phyloP scores from a whole-genome alignment of 2,329 filamentous ascomycete species.

The Clathrospora elynae region DNA sequence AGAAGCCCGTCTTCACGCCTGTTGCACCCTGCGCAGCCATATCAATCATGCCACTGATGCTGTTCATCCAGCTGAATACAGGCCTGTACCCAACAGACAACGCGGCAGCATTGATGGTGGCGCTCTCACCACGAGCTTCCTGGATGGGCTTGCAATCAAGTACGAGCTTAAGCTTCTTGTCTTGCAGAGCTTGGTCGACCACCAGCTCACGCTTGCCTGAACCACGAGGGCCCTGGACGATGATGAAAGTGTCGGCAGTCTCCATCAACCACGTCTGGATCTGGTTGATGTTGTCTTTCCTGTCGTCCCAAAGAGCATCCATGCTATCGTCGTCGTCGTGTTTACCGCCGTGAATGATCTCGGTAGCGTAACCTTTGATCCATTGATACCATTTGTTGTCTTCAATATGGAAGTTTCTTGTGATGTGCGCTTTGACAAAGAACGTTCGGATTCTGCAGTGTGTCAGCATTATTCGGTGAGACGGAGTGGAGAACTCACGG shows the following conservation, averaged over 20 bases:
- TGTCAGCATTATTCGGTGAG: constrained; percentile 5
- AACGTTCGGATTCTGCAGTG: constrained; percentile 73
- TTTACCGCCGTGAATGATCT: constrained; percentile 65
- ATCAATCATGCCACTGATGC: constrained; percentile 87
- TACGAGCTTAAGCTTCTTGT: constrained; percentile 76
- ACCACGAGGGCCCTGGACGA: constrained; percentile 88
- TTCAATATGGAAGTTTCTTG: constrained; percentile 73
- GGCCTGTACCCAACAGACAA: constrained; percentile 86
- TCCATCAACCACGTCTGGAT: constrained; percentile 86
- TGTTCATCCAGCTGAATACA: constrained; percentile 96
- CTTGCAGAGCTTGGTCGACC: constrained; percentile 78
- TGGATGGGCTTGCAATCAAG: constrained; percentile 94
- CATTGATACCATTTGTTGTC: constrained; percentile 77
- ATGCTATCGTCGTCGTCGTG: constrained; percentile 70
- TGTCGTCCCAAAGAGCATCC: constrained; percentile 84
- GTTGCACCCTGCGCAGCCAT: constrained; percentile 92
- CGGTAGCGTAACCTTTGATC: constrained; percentile 75
- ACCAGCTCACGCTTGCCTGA: constrained; percentile 90
- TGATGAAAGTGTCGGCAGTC: constrained; percentile 87
- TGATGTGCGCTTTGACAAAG: constrained; percentile 87
- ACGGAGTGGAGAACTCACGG: constrained; percentile 54
- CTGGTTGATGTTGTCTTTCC: constrained; percentile 79
- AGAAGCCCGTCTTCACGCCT: constrained; percentile 92
- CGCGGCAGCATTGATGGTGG: constrained; percentile 82
- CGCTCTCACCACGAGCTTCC: constrained; percentile 84